Base-by-base conservation (phyloP, 2,329 filamentous ascomycete species). In the Alternaria gansuensis region DNA sequence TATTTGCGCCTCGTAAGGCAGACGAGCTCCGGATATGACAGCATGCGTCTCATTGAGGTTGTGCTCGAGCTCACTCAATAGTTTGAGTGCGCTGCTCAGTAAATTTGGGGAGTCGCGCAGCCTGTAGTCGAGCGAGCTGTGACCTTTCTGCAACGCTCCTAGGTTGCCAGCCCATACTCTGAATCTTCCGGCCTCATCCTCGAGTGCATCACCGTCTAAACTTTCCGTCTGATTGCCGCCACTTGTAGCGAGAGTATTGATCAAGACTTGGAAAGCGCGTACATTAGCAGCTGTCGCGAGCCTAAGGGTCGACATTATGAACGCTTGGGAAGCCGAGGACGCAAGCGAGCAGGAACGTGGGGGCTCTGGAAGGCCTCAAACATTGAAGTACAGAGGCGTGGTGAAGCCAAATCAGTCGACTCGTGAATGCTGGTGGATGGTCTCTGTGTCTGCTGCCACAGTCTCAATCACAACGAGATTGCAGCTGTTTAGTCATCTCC, bases 111-210 rank as follows among this genome's bases (percentile, higher is more conserved):
- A 74, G 41, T 76, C 76, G 29, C 75, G 75, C 9, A 78, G 62
- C 14, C 76, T 72, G 53, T 78, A 77, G 51, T 78, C 76, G 4
- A 77, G 57, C 21, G 70, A 75, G 44, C 72, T 74, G 48, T 77
- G 76, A 5, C 76, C 75, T 62, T 76, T 77, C 28, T 76, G 74
- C 23, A 77, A 52, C 21, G 74, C 75, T 4, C 75, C 75, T 3
- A 77, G 56, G 51, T 77, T 77, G 5, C 76, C 67, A 11, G 67
- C 68, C 75, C 75, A 78, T 0, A 77, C 75, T 36, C 74, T 65
- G 37, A 77, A 74, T 45, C 75, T 70, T n/a, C 75, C 75, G 39
- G 75, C 66, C 48, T 78, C 76, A 53, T 78, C 76, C 34, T 75
- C 68, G 13, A 78, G 68, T 14, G 65, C 67, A 31, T 74, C 73